phyloP scores from a whole-genome alignment of 805 yeast genomes.

The Wickerhamiella alocasiicola region DNA sequence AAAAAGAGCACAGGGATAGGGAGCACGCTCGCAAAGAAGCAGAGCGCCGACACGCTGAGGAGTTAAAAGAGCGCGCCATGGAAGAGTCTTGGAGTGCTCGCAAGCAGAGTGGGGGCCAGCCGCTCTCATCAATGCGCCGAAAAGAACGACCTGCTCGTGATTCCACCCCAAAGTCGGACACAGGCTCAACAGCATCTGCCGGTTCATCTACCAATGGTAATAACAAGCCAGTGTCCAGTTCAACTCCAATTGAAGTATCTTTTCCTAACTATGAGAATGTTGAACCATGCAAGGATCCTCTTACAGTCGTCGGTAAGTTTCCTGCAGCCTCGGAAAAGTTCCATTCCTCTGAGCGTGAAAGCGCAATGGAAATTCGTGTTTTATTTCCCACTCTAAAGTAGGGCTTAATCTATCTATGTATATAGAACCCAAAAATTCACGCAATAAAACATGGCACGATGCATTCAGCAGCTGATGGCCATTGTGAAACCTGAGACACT shows the following conservation, averaged over 20 bases:
- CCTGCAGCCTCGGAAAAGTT: not conserved
- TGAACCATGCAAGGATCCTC: not conserved
- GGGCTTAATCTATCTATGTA: no score
- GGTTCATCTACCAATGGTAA: no score
- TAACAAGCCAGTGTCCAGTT: no score
- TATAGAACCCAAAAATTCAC: no score
- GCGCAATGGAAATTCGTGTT: conserved; percentile 1
- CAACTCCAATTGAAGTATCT: no score
- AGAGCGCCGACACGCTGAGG: conserved; percentile 6
- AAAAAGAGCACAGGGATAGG: not conserved
- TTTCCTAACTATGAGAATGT: not conserved
- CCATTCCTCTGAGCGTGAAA: not conserved
- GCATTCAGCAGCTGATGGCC: no score
- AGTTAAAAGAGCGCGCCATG: conserved; percentile 3
- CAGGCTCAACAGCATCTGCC: not conserved
- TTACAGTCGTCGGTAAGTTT: not conserved
- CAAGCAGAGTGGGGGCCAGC: conserved; percentile 1
- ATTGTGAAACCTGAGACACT: no score
- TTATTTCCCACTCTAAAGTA: no score
- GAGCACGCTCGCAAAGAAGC: conserved; percentile 1
- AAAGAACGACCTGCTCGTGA: conserved; percentile 4
- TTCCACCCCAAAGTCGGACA: not conserved
- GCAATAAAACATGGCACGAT: no score
- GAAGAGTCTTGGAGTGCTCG: conserved; percentile 7
- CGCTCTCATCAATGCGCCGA: conserved; percentile 3